A percentile compares a stretch with the other conserved stretches of the same genome.
Evolutionary conservation across 768 basidiomycete genomes (phyloP).

Genomic region (Suillus occidentalis): DNA sequence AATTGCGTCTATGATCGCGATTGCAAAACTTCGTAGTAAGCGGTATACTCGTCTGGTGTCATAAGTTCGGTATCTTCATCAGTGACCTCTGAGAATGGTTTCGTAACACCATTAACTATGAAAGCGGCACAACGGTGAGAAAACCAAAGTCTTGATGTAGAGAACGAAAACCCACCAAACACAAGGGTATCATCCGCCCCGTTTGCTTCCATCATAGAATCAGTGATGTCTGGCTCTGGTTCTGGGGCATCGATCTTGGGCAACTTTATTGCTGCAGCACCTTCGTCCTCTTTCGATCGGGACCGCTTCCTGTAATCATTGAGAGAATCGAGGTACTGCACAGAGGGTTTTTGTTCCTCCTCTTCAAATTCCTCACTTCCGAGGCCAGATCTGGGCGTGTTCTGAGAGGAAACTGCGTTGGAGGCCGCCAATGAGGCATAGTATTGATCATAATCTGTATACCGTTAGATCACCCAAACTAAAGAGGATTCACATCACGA

Average conservation of each 20-base stretch:
- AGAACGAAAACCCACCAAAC: conserved; percentile 3
- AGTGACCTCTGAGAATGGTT: conserved; percentile 77
- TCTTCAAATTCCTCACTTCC: conserved; percentile 60
- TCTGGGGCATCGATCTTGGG: conserved; percentile 43
- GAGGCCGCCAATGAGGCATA: conserved; percentile 77
- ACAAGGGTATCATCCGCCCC: conserved; percentile 51
- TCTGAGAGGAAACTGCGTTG: conserved; percentile 52
- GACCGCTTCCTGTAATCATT: conserved; percentile 77
- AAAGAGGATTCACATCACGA: background rate
- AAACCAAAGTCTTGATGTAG: background rate
- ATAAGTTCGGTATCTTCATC: conserved; percentile 92
- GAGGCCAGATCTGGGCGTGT: conserved; percentile 55
- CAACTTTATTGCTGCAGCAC: conserved; percentile 37
- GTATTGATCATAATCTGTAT: conserved; percentile 75
- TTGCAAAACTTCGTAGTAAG: conserved; percentile 72
- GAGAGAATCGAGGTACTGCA: conserved; percentile 66
- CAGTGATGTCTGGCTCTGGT: conserved; percentile 21
- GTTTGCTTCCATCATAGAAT: conserved; percentile 3
- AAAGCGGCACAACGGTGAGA: conserved; percentile 2
- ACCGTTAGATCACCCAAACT: background rate
- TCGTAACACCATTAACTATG: conserved; percentile 72
- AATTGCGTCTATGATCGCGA: conserved; percentile 32
- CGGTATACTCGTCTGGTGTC: conserved; percentile 91
- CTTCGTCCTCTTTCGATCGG: conserved; percentile 62
- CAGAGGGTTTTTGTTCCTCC: conserved; percentile 66